A percentile compares a stretch with the other conserved stretches of the same genome.
Conservation (phyloP, 2,329 filamentous ascomycete species). For the Achaetomium macrosporum region DNA sequence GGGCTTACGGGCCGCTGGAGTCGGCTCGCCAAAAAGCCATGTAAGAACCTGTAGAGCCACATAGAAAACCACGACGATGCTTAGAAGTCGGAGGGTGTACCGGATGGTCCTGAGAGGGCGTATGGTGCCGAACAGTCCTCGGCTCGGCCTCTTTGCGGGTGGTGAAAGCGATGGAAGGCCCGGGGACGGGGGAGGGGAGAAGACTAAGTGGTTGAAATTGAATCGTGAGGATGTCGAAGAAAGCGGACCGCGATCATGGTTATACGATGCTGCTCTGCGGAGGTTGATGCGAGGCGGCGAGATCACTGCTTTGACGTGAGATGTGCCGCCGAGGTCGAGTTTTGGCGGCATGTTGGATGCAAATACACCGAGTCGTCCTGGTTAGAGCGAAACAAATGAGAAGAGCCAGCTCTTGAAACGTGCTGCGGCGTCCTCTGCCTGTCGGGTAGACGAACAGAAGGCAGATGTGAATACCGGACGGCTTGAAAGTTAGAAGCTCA, state of each 20-base stretch:
- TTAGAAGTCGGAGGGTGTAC: slow-evolving; percentile 46
- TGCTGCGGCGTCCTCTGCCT: slow-evolving; percentile 2
- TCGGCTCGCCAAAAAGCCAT: slow-evolving; percentile 18
- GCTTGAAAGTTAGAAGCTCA: background rate
- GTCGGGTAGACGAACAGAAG: background rate
- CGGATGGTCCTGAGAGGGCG: slow-evolving; percentile 55
- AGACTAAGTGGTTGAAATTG: slow-evolving; percentile 61
- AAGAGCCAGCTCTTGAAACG: background rate
- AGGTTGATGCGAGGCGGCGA: slow-evolving; percentile 53
- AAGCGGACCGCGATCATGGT: slow-evolving; percentile 46
- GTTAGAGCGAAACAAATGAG: slow-evolving; percentile 2
- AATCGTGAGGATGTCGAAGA: slow-evolving; percentile 59
- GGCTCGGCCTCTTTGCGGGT: slow-evolving; percentile 56
- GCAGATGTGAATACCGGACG: background rate
- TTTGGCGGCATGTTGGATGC: slow-evolving; percentile 38
- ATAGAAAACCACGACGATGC: slow-evolving; percentile 36
- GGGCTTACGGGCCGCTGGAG: background rate
- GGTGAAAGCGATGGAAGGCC: slow-evolving; percentile 63
- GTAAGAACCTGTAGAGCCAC: slow-evolving; percentile 45
- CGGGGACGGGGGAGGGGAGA: slow-evolving; percentile 63
- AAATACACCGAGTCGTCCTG: slow-evolving; percentile 1
- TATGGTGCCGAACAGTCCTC: slow-evolving; percentile 34
- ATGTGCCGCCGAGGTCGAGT: slow-evolving; percentile 40
- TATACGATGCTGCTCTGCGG: slow-evolving; percentile 53
- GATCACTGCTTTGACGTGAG: slow-evolving; percentile 47